These are phyloP conservation scores for Metschnikowia baotianmanensis DNA, from an alignment of 805 yeast genomes.

Conservation along the genomic window DNA sequence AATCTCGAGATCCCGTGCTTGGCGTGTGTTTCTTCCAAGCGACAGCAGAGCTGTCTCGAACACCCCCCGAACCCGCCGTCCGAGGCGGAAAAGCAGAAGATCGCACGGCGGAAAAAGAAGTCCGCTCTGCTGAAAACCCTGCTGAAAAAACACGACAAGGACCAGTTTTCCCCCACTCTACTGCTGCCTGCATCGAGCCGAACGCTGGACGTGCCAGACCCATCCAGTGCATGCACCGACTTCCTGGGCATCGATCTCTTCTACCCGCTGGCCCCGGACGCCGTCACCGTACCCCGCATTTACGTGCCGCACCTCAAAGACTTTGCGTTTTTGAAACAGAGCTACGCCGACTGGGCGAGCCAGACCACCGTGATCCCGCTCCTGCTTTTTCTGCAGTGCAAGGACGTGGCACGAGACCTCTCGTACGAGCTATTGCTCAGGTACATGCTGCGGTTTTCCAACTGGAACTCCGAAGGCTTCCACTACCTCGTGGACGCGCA, in stretches of 20 bases:
- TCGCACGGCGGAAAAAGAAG: slow-evolving; percentile 29
- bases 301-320: slow-evolving; percentile 9
- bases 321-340: slow-evolving; percentile 9
- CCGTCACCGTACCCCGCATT: slow-evolving; percentile 9
- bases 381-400: background rate
- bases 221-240: too few relatives aligned
- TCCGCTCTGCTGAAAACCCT: slow-evolving; percentile 5
- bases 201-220: too few relatives aligned
- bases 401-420: slow-evolving; percentile 5
- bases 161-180: too few relatives aligned
- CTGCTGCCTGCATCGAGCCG: too few relatives aligned
- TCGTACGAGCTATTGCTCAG: slow-evolving; percentile 6
- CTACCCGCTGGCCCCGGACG: slow-evolving; percentile 11
- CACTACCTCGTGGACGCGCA: slow-evolving; percentile 14
- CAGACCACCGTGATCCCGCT: slow-evolving; percentile 6
- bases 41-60: slow-evolving; percentile 36
- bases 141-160: background rate
- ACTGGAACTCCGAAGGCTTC: slow-evolving; percentile 11
- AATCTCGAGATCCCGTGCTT: slow-evolving; percentile 49
- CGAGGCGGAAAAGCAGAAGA: slow-evolving; percentile 33
- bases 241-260: slow-evolving; percentile 6
- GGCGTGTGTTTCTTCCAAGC: slow-evolving; percentile 39
- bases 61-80: slow-evolving; percentile 47
- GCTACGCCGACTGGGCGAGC: slow-evolving; percentile 8
- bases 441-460: slow-evolving; percentile 10